Conservation (phyloP, 225 moss, liverwort and hornwort genomes). For the Polytrichum formosum region DNA sequence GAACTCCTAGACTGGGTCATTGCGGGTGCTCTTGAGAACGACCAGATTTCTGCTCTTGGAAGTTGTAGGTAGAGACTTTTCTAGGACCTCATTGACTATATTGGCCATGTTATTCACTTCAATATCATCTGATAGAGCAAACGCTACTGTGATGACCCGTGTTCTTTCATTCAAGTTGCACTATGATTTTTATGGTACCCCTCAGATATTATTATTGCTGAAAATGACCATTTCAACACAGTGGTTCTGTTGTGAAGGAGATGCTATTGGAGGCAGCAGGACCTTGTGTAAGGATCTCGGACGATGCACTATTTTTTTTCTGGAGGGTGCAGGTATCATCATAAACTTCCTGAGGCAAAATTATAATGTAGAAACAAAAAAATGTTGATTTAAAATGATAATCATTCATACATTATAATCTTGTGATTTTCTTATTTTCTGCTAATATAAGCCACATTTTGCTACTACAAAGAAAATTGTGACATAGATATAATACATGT, state of each 20-base stretch:
- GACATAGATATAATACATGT: too few species aligned
- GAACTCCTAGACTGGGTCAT: slow-evolving; percentile 67
- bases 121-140: too few species aligned
- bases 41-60: slow-evolving; percentile 43
- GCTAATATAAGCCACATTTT: neutral
- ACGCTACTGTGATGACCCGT: too few species aligned
- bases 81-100: neutral
- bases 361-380: too few species aligned
- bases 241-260: slow-evolving; percentile 39
- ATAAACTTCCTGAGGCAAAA: too few species aligned
- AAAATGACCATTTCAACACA: slow-evolving; percentile 26
- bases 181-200: too few species aligned
- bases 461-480: too few species aligned
- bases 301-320: slow-evolving; percentile 72
- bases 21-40: slow-evolving; percentile 48
- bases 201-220: neutral
- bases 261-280: slow-evolving; percentile 53
- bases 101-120: too few species aligned
- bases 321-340: slow-evolving; percentile 84
- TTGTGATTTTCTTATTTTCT: neutral
- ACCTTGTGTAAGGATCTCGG: slow-evolving; percentile 70
- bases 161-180: too few species aligned
- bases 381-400: neutral
- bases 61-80: slow-evolving; percentile 31
- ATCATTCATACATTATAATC: neutral